These are phyloP conservation scores for Amoeboaphelidium protococcarum DNA, from an alignment of 371 early-diverging fungal genomes.

Conservation along the genomic window DNA sequence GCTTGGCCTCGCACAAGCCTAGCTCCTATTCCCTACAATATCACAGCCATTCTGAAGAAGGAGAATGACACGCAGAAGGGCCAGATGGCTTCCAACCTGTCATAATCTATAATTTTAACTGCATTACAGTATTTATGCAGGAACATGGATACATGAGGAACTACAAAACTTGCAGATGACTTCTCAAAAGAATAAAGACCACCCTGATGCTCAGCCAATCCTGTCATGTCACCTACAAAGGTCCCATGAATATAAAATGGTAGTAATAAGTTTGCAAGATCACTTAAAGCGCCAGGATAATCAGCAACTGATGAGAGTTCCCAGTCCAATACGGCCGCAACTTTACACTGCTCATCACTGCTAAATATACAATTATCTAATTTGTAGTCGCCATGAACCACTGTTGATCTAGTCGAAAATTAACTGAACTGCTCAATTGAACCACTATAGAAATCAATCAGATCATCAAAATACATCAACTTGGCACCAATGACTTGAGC, in stretches of 20 bases:
- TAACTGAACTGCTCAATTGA: not conserved
- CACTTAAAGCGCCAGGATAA: constrained; percentile 60
- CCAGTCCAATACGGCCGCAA: constrained; percentile 86
- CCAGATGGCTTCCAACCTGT: not conserved
- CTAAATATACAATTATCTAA: not conserved
- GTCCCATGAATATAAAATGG: constrained; percentile 23
- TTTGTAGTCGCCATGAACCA: not conserved
- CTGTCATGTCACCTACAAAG: not conserved
- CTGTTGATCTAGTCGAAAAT: not conserved
- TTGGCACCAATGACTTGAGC: not conserved
- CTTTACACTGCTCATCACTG: constrained; percentile 19
- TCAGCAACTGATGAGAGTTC: constrained; percentile 68
- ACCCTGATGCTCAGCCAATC: not conserved
- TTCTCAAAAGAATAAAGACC: not conserved
- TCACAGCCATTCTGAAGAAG: not conserved
- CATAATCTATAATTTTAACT: not conserved
- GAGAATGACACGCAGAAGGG: not conserved
- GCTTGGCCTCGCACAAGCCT: not conserved
- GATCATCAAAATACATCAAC: not conserved
- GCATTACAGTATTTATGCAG: not conserved
- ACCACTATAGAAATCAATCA: not conserved
- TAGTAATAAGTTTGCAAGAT: constrained; percentile 57
- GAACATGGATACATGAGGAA: not conserved
- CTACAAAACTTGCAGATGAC: not conserved
- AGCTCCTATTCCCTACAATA: not conserved